Percentiles rank a stretch among this genome's conserved stretches.
Evolutionary conservation across 2,329 filamentous ascomycete species (phyloP).

Genomic region (Pseudogymnoascus sp.): DNA sequence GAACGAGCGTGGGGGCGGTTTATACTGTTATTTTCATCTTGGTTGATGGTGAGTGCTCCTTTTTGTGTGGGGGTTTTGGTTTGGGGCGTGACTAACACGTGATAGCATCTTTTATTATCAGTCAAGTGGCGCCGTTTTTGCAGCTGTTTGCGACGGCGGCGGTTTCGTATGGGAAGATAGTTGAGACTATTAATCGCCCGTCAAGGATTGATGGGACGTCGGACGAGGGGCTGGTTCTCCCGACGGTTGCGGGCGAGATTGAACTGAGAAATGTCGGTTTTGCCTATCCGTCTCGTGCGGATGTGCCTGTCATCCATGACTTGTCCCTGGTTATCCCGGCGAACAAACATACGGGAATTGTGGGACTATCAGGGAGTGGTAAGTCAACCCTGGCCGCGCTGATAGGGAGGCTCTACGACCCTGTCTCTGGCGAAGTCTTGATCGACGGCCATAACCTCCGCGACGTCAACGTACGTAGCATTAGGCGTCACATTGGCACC

Average conservation of each 20-base stretch:
- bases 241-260: conserved; percentile 22
- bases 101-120: conserved; percentile 35
- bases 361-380: conserved; percentile 35
- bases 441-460: conserved; percentile 19
- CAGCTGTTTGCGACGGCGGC: conserved; percentile 35
- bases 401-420: conserved; percentile 37
- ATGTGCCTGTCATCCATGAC: conserved; percentile 25
- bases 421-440: conserved; percentile 36
- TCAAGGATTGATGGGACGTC: conserved; percentile 17
- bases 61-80: conserved; percentile 25
- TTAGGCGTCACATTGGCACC: conserved; percentile 14
- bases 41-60: conserved; percentile 34
- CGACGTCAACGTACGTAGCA: conserved; percentile 19
- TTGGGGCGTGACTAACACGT: neutral
- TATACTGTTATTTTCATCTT: conserved; percentile 46
- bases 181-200: conserved; percentile 35
- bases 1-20: conserved; percentile 37
- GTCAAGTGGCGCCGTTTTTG: conserved; percentile 41
- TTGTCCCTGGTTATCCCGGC: conserved; percentile 26
- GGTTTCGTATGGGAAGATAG: conserved; percentile 24
- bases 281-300: conserved; percentile 26
- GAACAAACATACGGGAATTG: conserved; percentile 33
- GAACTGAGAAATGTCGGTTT: conserved; percentile 27
- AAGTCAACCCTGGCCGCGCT: conserved; percentile 35
- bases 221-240: conserved; percentile 14